Conservation (phyloP, 345 rosid genomes). For the Adansonia digitata region DNA sequence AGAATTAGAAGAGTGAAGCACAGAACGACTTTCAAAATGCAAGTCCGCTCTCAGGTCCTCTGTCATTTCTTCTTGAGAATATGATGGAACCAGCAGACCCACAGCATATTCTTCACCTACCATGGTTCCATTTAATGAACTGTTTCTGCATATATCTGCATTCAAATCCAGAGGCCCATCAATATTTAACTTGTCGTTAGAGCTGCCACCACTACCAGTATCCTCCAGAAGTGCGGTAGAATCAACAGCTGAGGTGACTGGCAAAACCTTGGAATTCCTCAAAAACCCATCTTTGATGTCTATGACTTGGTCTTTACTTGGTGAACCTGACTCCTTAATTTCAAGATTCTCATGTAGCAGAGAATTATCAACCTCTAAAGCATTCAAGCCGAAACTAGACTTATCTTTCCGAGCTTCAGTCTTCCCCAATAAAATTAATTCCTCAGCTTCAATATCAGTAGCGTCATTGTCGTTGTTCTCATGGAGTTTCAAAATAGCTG, state of each 20-base stretch:
- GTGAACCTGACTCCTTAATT: slow-evolving; percentile 6
- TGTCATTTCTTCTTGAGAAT: slow-evolving; percentile 20
- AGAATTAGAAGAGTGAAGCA: slow-evolving; percentile 15
- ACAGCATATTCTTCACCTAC: slow-evolving; percentile 14
- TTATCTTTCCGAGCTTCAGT: slow-evolving; percentile 7
- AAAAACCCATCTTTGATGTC: slow-evolving; percentile 13
- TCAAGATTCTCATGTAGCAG: slow-evolving; percentile 14
- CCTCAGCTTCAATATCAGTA: slow-evolving; percentile 35
- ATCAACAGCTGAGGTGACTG: neutral
- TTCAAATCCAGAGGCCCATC: slow-evolving; percentile 18
- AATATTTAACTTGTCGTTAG: slow-evolving; percentile 7
- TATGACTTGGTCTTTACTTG: slow-evolving; percentile 12
- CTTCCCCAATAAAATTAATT: slow-evolving; percentile 43
- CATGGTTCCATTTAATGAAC: slow-evolving; percentile 12
- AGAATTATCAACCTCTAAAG: slow-evolving; percentile 12
- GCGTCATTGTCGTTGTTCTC: slow-evolving; percentile 24
- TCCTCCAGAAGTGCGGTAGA: slow-evolving; percentile 5
- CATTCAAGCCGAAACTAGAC: neutral
- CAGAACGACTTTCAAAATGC: slow-evolving; percentile 16
- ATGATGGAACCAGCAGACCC: slow-evolving; percentile 10
- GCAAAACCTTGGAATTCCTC: neutral
- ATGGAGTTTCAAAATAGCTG: slow-evolving; percentile 5
- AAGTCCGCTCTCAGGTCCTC: slow-evolving; percentile 11
- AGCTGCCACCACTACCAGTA: slow-evolving; percentile 9
- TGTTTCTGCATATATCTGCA: slow-evolving; percentile 17